These are phyloP conservation scores for Globisporangium alternatum DNA, from an alignment of 352 stramenopile genomes.

Conservation along the genomic window DNA sequence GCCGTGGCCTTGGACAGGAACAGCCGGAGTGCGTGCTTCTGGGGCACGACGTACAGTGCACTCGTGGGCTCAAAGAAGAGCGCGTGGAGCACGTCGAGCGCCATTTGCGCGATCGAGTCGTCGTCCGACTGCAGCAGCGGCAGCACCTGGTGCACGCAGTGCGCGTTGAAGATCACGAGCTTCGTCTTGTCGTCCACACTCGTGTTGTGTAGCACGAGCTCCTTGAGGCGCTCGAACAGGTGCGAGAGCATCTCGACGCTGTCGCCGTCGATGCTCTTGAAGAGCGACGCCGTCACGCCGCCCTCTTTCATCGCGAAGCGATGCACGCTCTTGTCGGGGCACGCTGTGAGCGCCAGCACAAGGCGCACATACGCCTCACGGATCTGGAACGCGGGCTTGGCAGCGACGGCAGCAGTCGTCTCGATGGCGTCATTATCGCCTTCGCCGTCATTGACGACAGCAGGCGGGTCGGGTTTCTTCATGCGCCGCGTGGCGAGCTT, in stretches of 20 bases:
- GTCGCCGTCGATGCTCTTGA: constrained; percentile 79
- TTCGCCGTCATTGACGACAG: neutral
- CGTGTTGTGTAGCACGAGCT: constrained; percentile 52
- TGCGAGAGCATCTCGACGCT: constrained; percentile 44
- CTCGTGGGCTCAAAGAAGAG: constrained; percentile 54
- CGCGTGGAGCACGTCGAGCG: constrained; percentile 36
- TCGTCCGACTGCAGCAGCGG: constrained; percentile 63
- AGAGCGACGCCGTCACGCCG: constrained; percentile 57
- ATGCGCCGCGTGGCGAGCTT: constrained; percentile 57
- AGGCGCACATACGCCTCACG: constrained; percentile 62
- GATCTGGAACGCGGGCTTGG: constrained; percentile 52
- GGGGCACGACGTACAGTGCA: constrained; percentile 53
- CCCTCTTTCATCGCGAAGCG: constrained; percentile 79
- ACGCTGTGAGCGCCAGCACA: constrained; percentile 57
- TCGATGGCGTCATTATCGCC: neutral
- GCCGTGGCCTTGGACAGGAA: constrained; percentile 43
- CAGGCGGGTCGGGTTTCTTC: constrained; percentile 42
- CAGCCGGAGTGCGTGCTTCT: constrained; percentile 36
- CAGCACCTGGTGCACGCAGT: constrained; percentile 64
- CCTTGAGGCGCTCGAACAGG: constrained; percentile 41
- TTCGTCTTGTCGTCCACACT: constrained; percentile 60
- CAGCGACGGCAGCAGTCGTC: neutral
- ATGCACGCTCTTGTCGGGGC: constrained; percentile 71
- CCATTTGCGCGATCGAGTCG: constrained; percentile 32
- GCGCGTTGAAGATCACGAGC: constrained; percentile 54